phyloP scores from a whole-genome alignment of 2,329 filamentous ascomycete genomes.

The Fusarium pseudonygamai region DNA sequence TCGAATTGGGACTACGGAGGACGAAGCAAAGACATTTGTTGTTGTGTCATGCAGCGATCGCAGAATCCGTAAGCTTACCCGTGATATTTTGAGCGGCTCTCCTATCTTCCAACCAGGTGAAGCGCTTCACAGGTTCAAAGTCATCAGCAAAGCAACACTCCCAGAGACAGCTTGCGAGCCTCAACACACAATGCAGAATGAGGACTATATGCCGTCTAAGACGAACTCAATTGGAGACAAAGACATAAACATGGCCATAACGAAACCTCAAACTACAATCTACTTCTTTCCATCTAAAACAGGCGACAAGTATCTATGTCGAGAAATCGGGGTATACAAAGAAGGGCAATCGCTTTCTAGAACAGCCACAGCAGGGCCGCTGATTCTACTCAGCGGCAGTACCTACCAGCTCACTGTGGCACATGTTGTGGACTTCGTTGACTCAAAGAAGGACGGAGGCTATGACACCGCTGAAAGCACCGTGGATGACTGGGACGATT shows the following conservation, averaged over 20 bases:
- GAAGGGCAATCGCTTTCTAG: neutral
- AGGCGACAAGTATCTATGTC: neutral
- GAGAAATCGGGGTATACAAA: neutral
- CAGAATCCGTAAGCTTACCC: accelerated
- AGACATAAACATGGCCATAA: neutral
- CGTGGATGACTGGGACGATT: neutral
- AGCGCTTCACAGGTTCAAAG: accelerated
- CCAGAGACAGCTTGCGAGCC: neutral
- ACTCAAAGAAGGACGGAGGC: accelerated
- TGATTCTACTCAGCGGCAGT: accelerated
- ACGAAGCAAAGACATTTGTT: neutral
- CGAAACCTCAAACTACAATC: neutral
- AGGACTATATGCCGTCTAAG: accelerated
- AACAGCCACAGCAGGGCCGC: neutral
- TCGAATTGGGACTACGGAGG: accelerated
- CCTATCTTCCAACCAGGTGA: neutral
- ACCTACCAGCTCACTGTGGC: neutral
- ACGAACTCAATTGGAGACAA: accelerated
- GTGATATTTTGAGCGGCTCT: accelerated
- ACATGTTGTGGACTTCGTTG: neutral
- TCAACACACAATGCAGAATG: accelerated
- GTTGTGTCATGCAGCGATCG: neutral
- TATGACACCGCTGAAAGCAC: accelerated
- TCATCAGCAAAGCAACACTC: neutral
- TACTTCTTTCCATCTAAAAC: neutral